Base-by-base conservation (phyloP, 768 basidiomycete species). In the Russula brevipes region DNA sequence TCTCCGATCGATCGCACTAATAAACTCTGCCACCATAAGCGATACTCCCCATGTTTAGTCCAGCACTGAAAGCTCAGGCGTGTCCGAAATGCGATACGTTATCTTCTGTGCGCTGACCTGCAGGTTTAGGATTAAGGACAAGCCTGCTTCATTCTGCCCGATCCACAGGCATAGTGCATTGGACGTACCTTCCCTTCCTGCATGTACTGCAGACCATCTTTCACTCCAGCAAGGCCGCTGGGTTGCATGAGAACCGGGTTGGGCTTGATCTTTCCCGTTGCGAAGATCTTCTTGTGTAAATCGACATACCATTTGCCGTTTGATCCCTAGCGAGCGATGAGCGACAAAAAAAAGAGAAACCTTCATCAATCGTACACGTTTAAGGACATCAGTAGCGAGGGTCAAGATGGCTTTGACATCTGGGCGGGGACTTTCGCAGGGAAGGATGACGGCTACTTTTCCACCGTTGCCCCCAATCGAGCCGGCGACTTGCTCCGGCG, bases 101-200 rank as follows among this genome's bases (percentile, higher is more conserved):
- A 73, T 57, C 64, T 76, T 75, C 64, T 71, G 68, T 36, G 64
- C 74, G 56, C 71, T 73, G 30, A 71, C 60, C 68, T 69, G 38
- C 8, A 31, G 11, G 8, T 4, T 45, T 36, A 24, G 12, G 9
- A 12, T 39, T 9, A 39, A 41, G 1, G 19, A 47, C 38, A 52
- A 45, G 4, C 33, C 50, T 24, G 24, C 24, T 24, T 24, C 38
- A n/a, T 11, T 44, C 19, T 8, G 31, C 24, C 8, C 24, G 38
- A 45, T 19, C 7, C 6, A 19, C 5, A 14, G 41, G 8, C 6
- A 19, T 33, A 4, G 19, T 24, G 7, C 12, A 17, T 33, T 16
- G 19, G 11, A 47, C 45, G 39, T 38, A 67, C 66, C 69, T 71
- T 72, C 19, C 73, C 72, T 12, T 71, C 68, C 50, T 57, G 64